These are phyloP conservation scores for Leersia perrieri DNA, from an alignment of 176 grass and related monocot species.

Conservation along the genomic window DNA sequence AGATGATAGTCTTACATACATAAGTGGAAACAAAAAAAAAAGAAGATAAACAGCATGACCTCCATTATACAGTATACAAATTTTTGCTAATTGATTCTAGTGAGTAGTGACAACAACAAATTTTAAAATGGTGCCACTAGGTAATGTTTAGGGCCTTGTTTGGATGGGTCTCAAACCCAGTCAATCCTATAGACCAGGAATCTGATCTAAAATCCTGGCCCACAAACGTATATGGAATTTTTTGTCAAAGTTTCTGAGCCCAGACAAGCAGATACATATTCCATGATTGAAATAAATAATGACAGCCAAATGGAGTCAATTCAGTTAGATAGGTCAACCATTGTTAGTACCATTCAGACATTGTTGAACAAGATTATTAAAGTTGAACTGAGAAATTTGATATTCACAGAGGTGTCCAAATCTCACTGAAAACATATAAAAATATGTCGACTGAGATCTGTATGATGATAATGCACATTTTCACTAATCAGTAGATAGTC, in stretches of 20 bases:
- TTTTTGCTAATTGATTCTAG: background rate
- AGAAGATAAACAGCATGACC: background rate
- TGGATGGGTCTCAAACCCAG: background rate
- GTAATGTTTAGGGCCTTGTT: background rate
- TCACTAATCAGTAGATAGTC: slow-evolving; percentile 10
- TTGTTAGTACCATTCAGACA: background rate
- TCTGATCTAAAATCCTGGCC: background rate
- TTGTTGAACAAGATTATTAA: background rate
- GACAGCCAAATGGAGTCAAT: background rate
- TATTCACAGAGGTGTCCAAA: background rate
- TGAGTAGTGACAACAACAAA: background rate
- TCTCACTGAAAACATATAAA: background rate
- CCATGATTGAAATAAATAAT: background rate
- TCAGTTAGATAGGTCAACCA: slow-evolving; percentile 13
- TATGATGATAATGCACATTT: slow-evolving; percentile 5
- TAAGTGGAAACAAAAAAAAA: background rate
- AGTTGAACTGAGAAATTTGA: slow-evolving; percentile 6
- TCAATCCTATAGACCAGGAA: background rate
- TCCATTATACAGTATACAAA: slow-evolving; percentile 15
- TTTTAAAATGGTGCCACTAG: background rate
- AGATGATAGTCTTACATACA: slow-evolving; percentile 1
- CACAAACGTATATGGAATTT: background rate
- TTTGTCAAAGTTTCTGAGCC: background rate
- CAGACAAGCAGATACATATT: background rate
- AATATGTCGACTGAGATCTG: background rate